phyloP scores from a whole-genome alignment of 768 basidiomycete species.

The Hericium coralloides region DNA sequence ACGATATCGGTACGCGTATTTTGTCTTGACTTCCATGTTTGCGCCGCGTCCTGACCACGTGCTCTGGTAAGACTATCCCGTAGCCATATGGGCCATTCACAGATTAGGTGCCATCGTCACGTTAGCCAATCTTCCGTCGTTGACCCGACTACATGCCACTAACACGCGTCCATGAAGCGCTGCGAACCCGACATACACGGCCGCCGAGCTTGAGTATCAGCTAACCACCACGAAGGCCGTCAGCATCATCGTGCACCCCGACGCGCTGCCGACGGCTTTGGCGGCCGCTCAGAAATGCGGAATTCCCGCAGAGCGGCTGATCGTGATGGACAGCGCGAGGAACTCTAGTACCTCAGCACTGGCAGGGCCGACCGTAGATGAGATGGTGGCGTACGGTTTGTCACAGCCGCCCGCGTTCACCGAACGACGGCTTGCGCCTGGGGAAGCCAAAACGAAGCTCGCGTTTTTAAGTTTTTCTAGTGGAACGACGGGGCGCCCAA shows the following conservation, averaged over 20 bases:
- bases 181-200: slow-evolving; percentile 52
- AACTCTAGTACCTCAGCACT: neutral
- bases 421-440: slow-evolving; percentile 39
- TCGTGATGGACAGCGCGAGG: slow-evolving; percentile 16
- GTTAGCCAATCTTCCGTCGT: slow-evolving; percentile 3
- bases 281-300: slow-evolving; percentile 23
- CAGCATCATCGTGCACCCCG: slow-evolving; percentile 24
- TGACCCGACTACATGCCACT: too few species aligned
- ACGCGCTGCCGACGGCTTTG: slow-evolving; percentile 19
- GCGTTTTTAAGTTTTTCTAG: slow-evolving; percentile 70
- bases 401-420: slow-evolving; percentile 28
- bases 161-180: slow-evolving; percentile 27
- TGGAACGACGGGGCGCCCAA: slow-evolving; percentile 57
- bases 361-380: slow-evolving; percentile 28
- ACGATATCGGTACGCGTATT: slow-evolving; percentile 19
- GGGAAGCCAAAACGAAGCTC: slow-evolving; percentile 51
- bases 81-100: slow-evolving; percentile 16
- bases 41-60: neutral
- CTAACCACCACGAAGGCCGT: slow-evolving; percentile 20
- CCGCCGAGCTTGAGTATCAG: slow-evolving; percentile 52
- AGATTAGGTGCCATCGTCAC: slow-evolving; percentile 18
- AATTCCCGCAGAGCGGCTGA: slow-evolving; percentile 21
- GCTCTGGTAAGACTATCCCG: slow-evolving; percentile 5
- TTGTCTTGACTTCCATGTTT: neutral
- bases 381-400: slow-evolving; percentile 37